Evolutionary conservation across 176 grass and related monocot genomes (phyloP).

Genomic region (Typha latifolia): DNA sequence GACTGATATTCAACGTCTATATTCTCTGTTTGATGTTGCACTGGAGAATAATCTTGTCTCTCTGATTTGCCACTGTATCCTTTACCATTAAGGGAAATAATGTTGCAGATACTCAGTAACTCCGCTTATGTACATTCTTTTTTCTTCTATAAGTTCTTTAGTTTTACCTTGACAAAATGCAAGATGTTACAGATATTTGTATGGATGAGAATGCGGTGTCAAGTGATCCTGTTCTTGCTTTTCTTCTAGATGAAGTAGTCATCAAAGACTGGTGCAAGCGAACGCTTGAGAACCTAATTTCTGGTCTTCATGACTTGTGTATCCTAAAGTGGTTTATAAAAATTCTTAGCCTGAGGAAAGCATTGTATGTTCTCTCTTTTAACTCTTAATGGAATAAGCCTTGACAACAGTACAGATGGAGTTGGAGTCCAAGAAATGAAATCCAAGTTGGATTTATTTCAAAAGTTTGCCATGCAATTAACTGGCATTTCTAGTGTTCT

Average conservation of each 20-base stretch:
- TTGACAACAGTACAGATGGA: constrained; percentile 56
- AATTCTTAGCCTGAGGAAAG: constrained; percentile 6
- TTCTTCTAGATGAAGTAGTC: constrained; percentile 98
- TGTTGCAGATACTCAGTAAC: not conserved
- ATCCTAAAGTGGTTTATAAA: constrained; percentile 46
- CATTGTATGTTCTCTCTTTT: not conserved
- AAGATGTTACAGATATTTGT: constrained; percentile 92
- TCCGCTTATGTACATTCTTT: not conserved
- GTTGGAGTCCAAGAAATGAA: constrained; percentile 35
- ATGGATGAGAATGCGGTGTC: constrained; percentile 97
- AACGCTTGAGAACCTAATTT: constrained; percentile 38
- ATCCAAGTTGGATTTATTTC: constrained; percentile 48
- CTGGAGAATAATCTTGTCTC: constrained; percentile 78
- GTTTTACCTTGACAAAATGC: constrained; percentile 54
- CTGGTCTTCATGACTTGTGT: constrained; percentile 54
- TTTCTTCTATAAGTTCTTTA: constrained; percentile 9
- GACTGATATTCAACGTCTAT: constrained; percentile 61
- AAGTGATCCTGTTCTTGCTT: constrained; percentile 87
- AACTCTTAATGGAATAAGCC: constrained; percentile 12
- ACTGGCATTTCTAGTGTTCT: constrained; percentile 72
- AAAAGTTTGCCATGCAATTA: constrained; percentile 63
- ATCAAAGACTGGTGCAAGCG: constrained; percentile 98
- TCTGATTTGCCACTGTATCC: constrained; percentile 97
- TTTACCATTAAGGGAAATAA: constrained; percentile 19
- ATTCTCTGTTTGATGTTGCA: constrained; percentile 87